Conservation (phyloP, 225 moss, liverwort and hornwort genomes). For the Marchantia paleacea region DNA sequence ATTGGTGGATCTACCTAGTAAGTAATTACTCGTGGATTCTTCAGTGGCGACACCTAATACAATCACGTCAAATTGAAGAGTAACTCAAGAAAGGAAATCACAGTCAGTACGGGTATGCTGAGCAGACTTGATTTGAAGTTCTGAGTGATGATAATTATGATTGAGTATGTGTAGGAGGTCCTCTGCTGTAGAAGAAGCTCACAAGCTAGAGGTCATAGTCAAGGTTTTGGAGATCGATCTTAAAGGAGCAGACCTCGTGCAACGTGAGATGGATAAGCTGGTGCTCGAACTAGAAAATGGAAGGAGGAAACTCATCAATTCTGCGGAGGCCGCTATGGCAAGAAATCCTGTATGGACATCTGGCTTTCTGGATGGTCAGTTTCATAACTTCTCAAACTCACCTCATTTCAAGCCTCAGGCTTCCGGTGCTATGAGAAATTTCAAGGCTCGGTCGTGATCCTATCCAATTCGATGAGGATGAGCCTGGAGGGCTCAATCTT, state of each 20-base stretch:
- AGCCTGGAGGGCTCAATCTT: neutral
- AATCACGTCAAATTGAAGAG: too few relatives aligned
- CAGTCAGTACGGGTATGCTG: neutral
- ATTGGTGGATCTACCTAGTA: too few relatives aligned
- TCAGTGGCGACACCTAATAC: too few relatives aligned
- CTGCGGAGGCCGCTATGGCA: conserved; percentile 51
- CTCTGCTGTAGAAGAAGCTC: conserved; percentile 40
- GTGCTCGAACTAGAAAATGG: conserved; percentile 56
- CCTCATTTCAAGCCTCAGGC: neutral
- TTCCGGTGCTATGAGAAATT: neutral
- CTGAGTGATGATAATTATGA: conserved; percentile 8
- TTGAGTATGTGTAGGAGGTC: conserved; percentile 47
- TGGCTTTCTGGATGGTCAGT: conserved; percentile 81
- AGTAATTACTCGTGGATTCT: too few relatives aligned
- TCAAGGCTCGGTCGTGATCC: neutral
- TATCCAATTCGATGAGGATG: neutral
- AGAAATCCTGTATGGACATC: conserved; percentile 65
- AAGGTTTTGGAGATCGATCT: conserved; percentile 60
- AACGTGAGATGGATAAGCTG: conserved; percentile 56
- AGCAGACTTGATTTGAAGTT: conserved; percentile 10
- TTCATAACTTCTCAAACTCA: neutral
- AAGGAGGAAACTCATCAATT: conserved; percentile 45
- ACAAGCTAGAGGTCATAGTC: conserved; percentile 49
- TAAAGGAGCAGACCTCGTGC: conserved; percentile 51
- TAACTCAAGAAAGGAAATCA: too few relatives aligned